These are phyloP conservation scores for Cicer judaicum DNA, from an alignment of 306 rosid species.

Conservation along the genomic window DNA sequence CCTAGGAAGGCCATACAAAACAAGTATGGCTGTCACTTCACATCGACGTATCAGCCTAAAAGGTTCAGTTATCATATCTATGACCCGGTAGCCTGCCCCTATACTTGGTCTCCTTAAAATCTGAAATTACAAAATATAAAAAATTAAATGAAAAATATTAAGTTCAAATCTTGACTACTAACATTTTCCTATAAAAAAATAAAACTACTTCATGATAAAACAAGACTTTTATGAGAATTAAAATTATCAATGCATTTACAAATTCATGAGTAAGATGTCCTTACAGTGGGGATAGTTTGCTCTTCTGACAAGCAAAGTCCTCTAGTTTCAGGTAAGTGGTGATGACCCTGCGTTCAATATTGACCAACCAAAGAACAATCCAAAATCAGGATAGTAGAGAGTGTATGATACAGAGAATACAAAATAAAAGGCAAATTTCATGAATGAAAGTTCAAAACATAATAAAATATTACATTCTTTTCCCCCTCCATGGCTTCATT, in stretches of 20 bases:
- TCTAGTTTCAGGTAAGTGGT: conserved; percentile 94
- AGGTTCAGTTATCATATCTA: conserved; percentile 93
- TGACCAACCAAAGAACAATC: conserved; percentile 31
- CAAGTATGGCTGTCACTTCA: conserved; percentile 96
- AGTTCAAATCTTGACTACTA: no score
- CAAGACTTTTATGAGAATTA: conserved; percentile 31
- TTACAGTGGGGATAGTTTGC: conserved; percentile 87
- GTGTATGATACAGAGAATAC: background rate
- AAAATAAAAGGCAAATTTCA: conserved; percentile 4
- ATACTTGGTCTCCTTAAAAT: conserved; percentile 80
- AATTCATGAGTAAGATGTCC: conserved; percentile 39
- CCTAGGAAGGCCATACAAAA: conserved; percentile 98
- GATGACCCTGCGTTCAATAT: conserved; percentile 78
- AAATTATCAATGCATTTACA: background rate
- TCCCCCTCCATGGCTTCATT: conserved; percentile 99
- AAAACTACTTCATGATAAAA: conserved; percentile 13
- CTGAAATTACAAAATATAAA: conserved; percentile 49
- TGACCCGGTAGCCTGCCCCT: conserved; percentile 76
- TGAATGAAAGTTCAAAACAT: conserved; percentile 11
- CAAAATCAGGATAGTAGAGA: conserved; percentile 17
- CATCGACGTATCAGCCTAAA: conserved; percentile 76
- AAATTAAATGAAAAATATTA: conserved; percentile 1
- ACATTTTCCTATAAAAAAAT: no score
- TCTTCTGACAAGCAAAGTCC: conserved; percentile 99
- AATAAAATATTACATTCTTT: conserved; percentile 62